These are phyloP conservation scores for Ophiostoma tasmaniense DNA, from an alignment of 2,329 filamentous ascomycete species.

Conservation along the genomic window DNA sequence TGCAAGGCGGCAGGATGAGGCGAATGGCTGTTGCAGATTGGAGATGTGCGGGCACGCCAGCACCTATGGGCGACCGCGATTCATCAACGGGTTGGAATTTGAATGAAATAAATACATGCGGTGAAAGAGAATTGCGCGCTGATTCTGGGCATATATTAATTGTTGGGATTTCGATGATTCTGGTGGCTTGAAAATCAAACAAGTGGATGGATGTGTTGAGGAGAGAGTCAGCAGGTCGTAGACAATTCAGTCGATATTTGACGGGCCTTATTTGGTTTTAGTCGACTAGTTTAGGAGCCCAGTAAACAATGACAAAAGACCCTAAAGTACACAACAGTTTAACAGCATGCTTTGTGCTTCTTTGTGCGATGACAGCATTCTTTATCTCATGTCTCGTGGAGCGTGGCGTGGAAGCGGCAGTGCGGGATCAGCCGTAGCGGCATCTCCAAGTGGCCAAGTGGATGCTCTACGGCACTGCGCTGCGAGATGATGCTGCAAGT, in stretches of 20 bases:
- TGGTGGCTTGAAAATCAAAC: not conserved
- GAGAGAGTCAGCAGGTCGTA: not conserved
- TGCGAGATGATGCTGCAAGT: not conserved
- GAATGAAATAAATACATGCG: not conserved
- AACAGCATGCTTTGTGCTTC: not conserved
- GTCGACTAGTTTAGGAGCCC: not conserved
- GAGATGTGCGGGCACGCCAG: not conserved
- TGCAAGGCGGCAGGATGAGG: not conserved
- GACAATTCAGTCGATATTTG: no score
- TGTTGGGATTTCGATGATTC: not conserved
- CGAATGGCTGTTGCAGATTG: not conserved
- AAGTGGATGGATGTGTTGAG: not conserved
- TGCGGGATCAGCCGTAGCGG: not conserved
- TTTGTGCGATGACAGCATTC: not conserved
- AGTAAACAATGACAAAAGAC: not conserved
- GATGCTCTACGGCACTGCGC: not conserved
- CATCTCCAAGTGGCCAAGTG: not conserved
- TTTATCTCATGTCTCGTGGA: not conserved
- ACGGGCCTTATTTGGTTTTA: no score
- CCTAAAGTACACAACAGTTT: not conserved
- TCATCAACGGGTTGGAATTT: not conserved
- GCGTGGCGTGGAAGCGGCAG: not conserved
- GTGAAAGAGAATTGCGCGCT: not conserved
- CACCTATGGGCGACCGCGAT: not conserved
- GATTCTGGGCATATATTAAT: not conserved